Evolutionary conservation across 108 stramenopile genomes (phyloP).

Genomic region (Pseudonitzschia multiseries): DNA sequence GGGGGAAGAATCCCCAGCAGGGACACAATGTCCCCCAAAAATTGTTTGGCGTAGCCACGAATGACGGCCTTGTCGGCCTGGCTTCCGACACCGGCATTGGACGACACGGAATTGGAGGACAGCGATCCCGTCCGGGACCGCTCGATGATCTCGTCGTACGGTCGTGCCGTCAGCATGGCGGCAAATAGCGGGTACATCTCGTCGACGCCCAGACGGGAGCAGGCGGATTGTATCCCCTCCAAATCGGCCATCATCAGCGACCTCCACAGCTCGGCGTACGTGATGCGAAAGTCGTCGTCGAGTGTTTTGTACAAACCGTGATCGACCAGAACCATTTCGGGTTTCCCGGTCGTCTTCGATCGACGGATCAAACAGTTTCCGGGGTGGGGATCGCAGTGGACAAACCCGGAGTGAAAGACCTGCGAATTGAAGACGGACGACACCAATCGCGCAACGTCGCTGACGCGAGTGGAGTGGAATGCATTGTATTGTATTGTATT

Average conservation of each 20-base stretch:
- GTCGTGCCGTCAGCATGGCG: constrained; percentile 89
- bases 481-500: too few species aligned
- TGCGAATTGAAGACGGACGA: constrained; percentile 81
- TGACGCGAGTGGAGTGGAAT: too few species aligned
- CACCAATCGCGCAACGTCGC: constrained; percentile 74
- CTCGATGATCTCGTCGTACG: constrained; percentile 92
- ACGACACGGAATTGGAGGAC: not conserved
- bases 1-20: constrained; percentile 83
- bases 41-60: constrained; percentile 88
- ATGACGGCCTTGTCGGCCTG: constrained; percentile 86
- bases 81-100: constrained; percentile 4
- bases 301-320: constrained; percentile 88
- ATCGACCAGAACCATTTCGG: constrained; percentile 89
- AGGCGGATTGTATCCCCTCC: constrained; percentile 71
- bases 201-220: constrained; percentile 71
- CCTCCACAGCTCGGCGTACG: constrained; percentile 84
- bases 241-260: constrained; percentile 84
- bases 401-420: constrained; percentile 67
- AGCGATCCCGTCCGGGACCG: constrained; percentile 53
- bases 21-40: constrained; percentile 77
- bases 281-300: constrained; percentile 73
- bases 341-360: constrained; percentile 54
- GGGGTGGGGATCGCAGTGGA: constrained; percentile 94
- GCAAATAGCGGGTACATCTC: constrained; percentile 88
- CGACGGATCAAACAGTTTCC: constrained; percentile 86